phyloP scores from a whole-genome alignment of 768 basidiomycete genomes.

The Botryobasidium botryosum region DNA sequence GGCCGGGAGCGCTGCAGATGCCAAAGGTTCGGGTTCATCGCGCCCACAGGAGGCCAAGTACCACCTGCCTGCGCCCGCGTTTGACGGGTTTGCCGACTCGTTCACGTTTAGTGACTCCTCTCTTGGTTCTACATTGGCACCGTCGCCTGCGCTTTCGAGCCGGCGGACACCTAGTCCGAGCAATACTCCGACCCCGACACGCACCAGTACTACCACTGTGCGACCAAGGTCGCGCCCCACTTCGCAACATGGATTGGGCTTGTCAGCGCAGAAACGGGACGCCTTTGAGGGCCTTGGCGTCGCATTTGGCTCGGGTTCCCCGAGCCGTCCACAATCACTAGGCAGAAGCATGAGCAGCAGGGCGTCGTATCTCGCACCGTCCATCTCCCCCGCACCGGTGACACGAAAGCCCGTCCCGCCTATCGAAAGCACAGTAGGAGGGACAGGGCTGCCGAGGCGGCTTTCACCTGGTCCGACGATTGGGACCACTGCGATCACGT shows the following conservation, averaged over 20 bases:
- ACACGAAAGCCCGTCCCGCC: neutral
- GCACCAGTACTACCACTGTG: neutral
- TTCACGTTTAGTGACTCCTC: slow-evolving; percentile 16
- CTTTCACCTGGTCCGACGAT: neutral
- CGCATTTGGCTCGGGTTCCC: slow-evolving; percentile 25
- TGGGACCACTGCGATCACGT: neutral
- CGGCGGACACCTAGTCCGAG: neutral
- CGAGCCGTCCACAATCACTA: slow-evolving; percentile 50
- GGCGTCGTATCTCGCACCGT: neutral
- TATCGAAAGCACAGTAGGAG: too few relatives aligned
- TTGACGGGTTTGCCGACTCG: slow-evolving; percentile 43
- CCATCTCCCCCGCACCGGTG: neutral
- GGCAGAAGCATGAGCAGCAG: neutral
- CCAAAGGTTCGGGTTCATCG: too few relatives aligned
- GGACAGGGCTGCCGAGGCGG: too few relatives aligned
- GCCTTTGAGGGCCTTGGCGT: slow-evolving; percentile 67
- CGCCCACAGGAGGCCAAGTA: too few relatives aligned
- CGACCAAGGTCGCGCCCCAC: neutral
- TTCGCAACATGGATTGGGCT: too few relatives aligned
- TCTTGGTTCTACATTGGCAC: neutral
- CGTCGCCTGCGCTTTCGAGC: neutral
- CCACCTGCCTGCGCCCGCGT: slow-evolving; percentile 5
- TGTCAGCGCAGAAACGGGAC: too few relatives aligned
- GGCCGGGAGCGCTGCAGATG: neutral
- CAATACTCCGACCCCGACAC: neutral